These are phyloP conservation scores for Colletotrichum plurivorum DNA, from an alignment of 2,329 filamentous ascomycete genomes.

Conservation along the genomic window DNA sequence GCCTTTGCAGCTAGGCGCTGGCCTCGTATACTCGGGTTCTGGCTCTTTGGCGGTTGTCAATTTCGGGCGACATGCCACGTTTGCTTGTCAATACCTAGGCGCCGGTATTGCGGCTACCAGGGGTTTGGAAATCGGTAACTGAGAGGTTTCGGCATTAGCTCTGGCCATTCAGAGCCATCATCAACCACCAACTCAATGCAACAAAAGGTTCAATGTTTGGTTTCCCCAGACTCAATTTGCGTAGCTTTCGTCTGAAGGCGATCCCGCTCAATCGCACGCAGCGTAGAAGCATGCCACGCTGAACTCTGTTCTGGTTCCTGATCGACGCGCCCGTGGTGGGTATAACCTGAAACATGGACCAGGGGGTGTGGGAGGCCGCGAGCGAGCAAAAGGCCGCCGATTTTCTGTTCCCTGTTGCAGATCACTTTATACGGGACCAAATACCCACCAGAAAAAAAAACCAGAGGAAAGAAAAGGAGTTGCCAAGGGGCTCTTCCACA, in stretches of 20 bases:
- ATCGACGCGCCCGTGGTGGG: constrained; percentile 35
- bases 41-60: constrained; percentile 21
- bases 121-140: not conserved
- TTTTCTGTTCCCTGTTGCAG: constrained; percentile 18
- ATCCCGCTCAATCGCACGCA: not conserved
- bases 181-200: not conserved
- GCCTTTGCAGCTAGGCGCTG: constrained; percentile 17
- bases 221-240: constrained; percentile 14
- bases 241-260: constrained; percentile 11
- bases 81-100: constrained; percentile 20
- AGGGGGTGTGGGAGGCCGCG: not conserved
- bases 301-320: constrained; percentile 31
- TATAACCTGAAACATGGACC: constrained; percentile 36
- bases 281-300: not conserved
- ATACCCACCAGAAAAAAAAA: constrained; percentile 11
- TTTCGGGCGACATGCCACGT: constrained; percentile 34
- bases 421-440: constrained; percentile 37
- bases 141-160: not conserved
- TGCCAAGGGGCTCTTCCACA: not conserved
- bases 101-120: not conserved
- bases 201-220: too few relatives aligned
- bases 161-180: not conserved
- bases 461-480: not conserved
- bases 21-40: not conserved
- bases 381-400: not conserved